Conservation (phyloP, 208 protist species). For the Leishmania mexicana region DNA sequence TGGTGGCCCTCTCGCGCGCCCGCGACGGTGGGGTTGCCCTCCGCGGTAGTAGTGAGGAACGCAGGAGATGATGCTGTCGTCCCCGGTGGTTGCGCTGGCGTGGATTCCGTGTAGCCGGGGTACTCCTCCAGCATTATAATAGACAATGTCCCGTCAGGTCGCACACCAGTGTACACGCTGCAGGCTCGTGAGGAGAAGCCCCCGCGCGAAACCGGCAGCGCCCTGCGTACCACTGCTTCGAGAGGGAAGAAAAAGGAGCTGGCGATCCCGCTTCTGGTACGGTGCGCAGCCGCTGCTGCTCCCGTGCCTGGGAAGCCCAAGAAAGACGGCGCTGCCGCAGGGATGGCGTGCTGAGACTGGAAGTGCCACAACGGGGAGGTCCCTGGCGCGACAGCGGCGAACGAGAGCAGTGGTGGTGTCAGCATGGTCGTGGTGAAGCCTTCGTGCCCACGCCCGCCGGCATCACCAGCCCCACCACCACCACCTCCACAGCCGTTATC, state of each 20-base stretch:
- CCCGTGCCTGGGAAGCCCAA: constrained; percentile 8
- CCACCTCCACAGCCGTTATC: not conserved
- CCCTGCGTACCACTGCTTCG: constrained; percentile 12
- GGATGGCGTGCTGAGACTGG: not conserved
- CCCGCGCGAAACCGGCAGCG: constrained; percentile 16
- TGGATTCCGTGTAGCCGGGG: constrained; percentile 1
- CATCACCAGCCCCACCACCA: not conserved
- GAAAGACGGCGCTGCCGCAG: not conserved
- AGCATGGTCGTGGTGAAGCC: not conserved
- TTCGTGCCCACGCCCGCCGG: not conserved
- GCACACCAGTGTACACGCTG: constrained; percentile 22
- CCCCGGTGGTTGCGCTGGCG: not conserved
- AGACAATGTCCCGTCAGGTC: constrained; percentile 15
- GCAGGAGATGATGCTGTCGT: not conserved
- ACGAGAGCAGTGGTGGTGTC: not conserved
- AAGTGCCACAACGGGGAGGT: not conserved
- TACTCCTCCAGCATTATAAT: constrained; percentile 24
- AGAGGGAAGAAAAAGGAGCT: not conserved
- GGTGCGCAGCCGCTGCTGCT: not conserved
- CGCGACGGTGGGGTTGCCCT: not conserved
- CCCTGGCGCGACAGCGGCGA: not conserved
- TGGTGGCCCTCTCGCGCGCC: not conserved
- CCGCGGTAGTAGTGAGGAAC: not conserved
- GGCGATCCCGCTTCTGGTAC: not conserved
- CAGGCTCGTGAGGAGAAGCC: constrained; percentile 17